phyloP scores from a whole-genome alignment of 441 rosid species.

The Aleurites moluccanus region DNA sequence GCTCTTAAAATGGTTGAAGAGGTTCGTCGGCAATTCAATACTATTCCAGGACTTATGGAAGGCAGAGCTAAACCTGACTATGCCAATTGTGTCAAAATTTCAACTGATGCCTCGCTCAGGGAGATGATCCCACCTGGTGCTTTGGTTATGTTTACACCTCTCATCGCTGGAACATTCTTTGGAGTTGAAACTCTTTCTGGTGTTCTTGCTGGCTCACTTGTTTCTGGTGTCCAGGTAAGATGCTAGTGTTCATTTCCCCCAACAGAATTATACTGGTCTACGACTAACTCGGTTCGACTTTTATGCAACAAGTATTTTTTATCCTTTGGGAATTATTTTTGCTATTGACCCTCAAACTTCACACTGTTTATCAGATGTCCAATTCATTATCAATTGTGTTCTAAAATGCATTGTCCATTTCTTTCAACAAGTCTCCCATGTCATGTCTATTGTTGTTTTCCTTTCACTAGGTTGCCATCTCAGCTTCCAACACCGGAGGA shows the following conservation, averaged over 20 bases:
- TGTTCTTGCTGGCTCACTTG: conserved; percentile 65
- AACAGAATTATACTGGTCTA: background rate
- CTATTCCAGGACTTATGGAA: conserved; percentile 68
- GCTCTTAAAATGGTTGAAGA: conserved; percentile 78
- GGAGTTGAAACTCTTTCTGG: conserved; percentile 69
- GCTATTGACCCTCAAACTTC: too few relatives aligned
- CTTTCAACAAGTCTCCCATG: background rate
- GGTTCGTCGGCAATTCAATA: conserved; percentile 65
- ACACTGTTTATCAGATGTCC: too few relatives aligned
- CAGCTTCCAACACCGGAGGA: conserved; percentile 84
- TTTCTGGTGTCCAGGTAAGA: conserved; percentile 65
- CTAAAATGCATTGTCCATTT: too few relatives aligned
- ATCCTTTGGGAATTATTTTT: too few relatives aligned
- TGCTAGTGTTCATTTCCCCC: background rate
- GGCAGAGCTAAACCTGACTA: conserved; percentile 63
- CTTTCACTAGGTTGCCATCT: conserved; percentile 54
- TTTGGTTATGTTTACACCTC: conserved; percentile 66
- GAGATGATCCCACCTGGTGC: conserved; percentile 76
- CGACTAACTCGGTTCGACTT: background rate
- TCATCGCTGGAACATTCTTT: conserved; percentile 60
- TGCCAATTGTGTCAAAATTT: conserved; percentile 66
- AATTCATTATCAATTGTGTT: too few relatives aligned
- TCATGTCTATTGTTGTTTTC: conserved; percentile 6
- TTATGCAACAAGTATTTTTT: background rate
- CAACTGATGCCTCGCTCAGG: conserved; percentile 64